phyloP scores from a whole-genome alignment of 1,139 yeast genomes.

The Saccharomyces uvarum region DNA sequence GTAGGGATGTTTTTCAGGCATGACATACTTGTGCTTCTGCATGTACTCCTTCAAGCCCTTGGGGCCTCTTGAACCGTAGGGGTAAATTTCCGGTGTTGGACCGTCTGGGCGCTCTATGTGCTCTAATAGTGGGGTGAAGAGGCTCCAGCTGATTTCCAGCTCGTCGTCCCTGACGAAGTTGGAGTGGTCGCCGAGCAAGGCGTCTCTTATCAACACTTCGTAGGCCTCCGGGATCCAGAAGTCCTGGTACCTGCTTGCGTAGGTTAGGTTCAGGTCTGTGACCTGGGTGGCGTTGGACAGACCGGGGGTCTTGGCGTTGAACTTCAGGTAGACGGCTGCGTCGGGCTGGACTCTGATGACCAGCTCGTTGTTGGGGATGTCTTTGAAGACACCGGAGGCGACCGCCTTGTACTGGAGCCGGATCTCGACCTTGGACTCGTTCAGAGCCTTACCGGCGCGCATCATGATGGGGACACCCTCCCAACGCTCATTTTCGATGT shows the following conservation, averaged over 20 bases:
- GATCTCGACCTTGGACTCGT: slow-evolving; percentile 88
- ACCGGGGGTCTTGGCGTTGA: slow-evolving; percentile 92
- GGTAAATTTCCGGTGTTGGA: slow-evolving; percentile 57
- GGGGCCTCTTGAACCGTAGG: slow-evolving; percentile 94
- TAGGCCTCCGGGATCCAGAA: slow-evolving; percentile 97
- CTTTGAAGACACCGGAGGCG: slow-evolving; percentile 71
- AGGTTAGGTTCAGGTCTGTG: slow-evolving; percentile 86
- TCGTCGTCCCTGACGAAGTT: slow-evolving; percentile 98
- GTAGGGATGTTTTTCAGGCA: slow-evolving; percentile 52
- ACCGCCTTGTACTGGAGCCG: slow-evolving; percentile 87
- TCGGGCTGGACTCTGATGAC: slow-evolving; percentile 91
- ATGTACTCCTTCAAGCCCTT: slow-evolving; percentile 53
- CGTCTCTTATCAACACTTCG: slow-evolving; percentile 89
- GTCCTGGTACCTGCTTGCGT: slow-evolving; percentile 71
- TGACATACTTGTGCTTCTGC: slow-evolving; percentile 59
- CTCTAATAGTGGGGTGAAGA: slow-evolving; percentile 85
- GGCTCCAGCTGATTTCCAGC: slow-evolving; percentile 84
- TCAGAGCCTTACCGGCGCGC: slow-evolving; percentile 94
- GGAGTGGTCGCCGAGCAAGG: slow-evolving; percentile 85
- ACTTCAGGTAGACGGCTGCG: slow-evolving; percentile 86
- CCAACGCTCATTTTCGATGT: slow-evolving; percentile 91
- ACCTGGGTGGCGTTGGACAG: slow-evolving; percentile 70
- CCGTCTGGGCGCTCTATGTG: slow-evolving; percentile 64
- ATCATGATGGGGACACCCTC: slow-evolving; percentile 93
- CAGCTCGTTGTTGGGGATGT: slow-evolving; percentile 83